Evolutionary conservation across 768 basidiomycete species (phyloP).

Genomic region (Amanita muscaria): DNA sequence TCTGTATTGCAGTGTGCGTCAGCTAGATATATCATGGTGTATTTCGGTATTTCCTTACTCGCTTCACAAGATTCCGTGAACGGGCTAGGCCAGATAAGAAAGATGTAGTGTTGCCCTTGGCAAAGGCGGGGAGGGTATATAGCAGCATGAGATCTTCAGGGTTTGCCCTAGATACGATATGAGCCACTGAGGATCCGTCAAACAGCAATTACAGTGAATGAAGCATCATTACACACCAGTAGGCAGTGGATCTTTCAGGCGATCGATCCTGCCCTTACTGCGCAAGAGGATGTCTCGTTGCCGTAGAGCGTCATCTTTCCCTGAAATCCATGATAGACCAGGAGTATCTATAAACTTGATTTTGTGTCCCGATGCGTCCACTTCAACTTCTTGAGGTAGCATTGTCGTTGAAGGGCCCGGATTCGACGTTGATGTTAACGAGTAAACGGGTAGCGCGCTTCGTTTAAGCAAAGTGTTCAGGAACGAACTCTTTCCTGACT

Average conservation of each 20-base stretch:
- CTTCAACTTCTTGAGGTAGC: slow-evolving; percentile 51
- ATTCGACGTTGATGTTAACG: slow-evolving; percentile 34
- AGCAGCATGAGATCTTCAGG: slow-evolving; percentile 84
- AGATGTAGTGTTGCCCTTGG: slow-evolving; percentile 52
- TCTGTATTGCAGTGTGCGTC: slow-evolving; percentile 31
- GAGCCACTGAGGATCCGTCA: slow-evolving; percentile 38
- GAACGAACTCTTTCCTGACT: slow-evolving; percentile 81
- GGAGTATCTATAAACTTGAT: slow-evolving; percentile 82
- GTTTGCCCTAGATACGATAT: slow-evolving; percentile 60
- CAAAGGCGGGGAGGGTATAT: slow-evolving; percentile 77
- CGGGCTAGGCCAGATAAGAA: slow-evolving; percentile 78
- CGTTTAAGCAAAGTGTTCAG: slow-evolving; percentile 67
- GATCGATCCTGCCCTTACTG: slow-evolving; percentile 74
- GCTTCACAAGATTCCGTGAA: slow-evolving; percentile 65
- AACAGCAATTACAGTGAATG: too few relatives aligned
- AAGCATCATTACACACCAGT: slow-evolving; percentile 40
- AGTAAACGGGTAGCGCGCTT: slow-evolving; percentile 48
- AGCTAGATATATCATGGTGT: slow-evolving; percentile 6
- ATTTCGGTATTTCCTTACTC: slow-evolving; percentile 34
- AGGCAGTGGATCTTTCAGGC: slow-evolving; percentile 69
- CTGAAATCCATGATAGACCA: slow-evolving; percentile 54
- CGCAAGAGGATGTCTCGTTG: slow-evolving; percentile 72
- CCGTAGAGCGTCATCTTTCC: slow-evolving; percentile 31
- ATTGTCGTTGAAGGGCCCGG: slow-evolving; percentile 67
- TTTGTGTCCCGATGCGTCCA: slow-evolving; percentile 37